phyloP scores from a whole-genome alignment of 345 rosid species.

The Syzygium grande region DNA sequence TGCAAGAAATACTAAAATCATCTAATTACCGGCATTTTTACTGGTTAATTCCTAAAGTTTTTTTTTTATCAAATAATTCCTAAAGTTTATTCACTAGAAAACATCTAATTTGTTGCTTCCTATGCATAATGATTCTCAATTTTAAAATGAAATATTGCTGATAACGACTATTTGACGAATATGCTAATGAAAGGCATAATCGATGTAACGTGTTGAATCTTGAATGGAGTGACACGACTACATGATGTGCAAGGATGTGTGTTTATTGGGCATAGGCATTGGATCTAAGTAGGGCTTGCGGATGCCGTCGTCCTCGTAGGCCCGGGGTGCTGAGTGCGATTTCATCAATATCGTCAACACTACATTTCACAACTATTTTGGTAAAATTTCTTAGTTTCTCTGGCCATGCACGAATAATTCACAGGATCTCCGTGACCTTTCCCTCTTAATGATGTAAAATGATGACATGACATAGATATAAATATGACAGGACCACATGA shows the following conservation, averaged over 20 bases:
- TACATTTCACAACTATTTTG: not conserved
- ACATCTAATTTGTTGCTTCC: not conserved
- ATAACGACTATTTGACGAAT: not conserved
- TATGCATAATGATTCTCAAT: not conserved
- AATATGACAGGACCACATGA: not conserved
- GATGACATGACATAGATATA: not conserved
- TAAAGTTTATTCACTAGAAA: not conserved
- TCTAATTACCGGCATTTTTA: too few species aligned
- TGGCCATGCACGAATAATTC: not conserved
- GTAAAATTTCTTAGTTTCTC: not conserved
- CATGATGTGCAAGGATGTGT: fast-evolving
- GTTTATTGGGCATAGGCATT: not conserved
- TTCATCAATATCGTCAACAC: not conserved
- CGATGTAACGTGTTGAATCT: not conserved
- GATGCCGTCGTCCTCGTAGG: not conserved
- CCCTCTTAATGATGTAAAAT: not conserved
- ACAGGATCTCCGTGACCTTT: not conserved
- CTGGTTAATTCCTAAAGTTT: not conserved
- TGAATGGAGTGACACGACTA: not conserved
- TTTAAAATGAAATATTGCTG: not conserved
- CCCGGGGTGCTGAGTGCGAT: not conserved
- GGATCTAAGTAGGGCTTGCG: not conserved
- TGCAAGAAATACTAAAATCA: not conserved
- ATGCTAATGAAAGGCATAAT: not conserved
- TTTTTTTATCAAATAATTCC: not conserved